phyloP scores from a whole-genome alignment of 768 basidiomycete genomes.

The Russula sp. region DNA sequence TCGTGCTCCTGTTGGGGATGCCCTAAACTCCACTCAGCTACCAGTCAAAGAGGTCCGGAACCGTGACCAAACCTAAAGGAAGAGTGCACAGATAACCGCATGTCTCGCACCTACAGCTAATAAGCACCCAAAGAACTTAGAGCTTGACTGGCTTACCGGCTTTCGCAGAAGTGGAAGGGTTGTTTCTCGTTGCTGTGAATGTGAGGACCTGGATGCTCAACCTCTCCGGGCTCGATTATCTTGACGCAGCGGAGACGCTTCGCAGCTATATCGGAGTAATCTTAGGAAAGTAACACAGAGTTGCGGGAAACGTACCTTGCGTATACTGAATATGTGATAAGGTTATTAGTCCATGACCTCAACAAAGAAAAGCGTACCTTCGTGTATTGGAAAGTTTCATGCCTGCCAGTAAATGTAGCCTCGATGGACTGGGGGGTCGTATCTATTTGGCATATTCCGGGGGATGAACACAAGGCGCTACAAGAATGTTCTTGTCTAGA shows the following conservation, averaged over 20 bases:
- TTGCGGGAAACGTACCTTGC: constrained; percentile 43
- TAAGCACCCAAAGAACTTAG: neutral
- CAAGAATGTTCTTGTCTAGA: constrained; percentile 55
- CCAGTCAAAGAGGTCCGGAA: neutral
- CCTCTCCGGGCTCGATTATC: constrained; percentile 44
- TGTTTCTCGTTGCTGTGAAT: constrained; percentile 46
- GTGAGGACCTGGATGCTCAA: constrained; percentile 48
- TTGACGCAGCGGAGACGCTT: constrained; percentile 53
- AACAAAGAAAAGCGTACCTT: constrained; percentile 43
- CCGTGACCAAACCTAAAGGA: constrained; percentile 44
- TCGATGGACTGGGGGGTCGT: constrained; percentile 58
- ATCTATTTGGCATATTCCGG: constrained; percentile 58
- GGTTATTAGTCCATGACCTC: neutral
- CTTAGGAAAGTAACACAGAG: neutral
- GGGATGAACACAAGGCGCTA: constrained; percentile 41
- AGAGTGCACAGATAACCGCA: constrained; percentile 60
- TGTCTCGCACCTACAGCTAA: constrained; percentile 45
- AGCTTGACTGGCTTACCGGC: constrained; percentile 36
- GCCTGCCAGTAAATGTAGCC: constrained; percentile 57
- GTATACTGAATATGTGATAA: constrained; percentile 42
- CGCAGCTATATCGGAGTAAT: constrained; percentile 38
- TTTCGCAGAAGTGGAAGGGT: constrained; percentile 56
- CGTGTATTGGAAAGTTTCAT: constrained; percentile 62
- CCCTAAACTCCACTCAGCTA: constrained; percentile 37
- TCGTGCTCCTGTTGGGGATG: constrained; percentile 62